Conservation (phyloP, 2,329 filamentous ascomycete species). For the Aspergillus caelatus region DNA sequence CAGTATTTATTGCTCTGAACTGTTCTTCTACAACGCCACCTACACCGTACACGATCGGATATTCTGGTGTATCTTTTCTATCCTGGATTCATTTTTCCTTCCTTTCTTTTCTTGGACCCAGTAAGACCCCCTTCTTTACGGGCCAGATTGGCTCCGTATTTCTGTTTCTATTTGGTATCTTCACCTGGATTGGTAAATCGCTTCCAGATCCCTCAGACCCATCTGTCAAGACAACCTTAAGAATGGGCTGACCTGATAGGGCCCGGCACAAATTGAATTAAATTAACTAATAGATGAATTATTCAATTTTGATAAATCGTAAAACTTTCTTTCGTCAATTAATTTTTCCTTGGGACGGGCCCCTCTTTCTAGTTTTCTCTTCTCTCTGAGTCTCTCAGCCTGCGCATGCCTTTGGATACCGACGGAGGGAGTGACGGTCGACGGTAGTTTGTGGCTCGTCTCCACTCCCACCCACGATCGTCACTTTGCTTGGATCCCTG, state of each 20-base stretch:
- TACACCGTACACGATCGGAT: conserved; percentile 1
- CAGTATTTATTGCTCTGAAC: conserved; percentile 7
- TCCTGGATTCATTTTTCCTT: not conserved
- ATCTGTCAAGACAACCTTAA: conserved; percentile 33
- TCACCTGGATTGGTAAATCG: conserved; percentile 10
- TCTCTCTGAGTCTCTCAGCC: not conserved
- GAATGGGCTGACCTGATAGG: conserved; percentile 13
- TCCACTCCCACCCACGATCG: conserved; percentile 29
- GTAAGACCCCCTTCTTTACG: conserved; percentile 4
- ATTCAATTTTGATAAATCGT: conserved; percentile 1
- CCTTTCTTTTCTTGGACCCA: not conserved
- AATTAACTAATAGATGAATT: conserved; percentile 7
- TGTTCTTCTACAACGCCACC: conserved; percentile 13
- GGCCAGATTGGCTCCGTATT: not conserved
- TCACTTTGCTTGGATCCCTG: conserved; percentile 21
- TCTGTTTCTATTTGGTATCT: not conserved
- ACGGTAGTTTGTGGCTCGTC: conserved; percentile 27
- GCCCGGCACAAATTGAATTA: not conserved
- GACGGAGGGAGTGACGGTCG: conserved; percentile 22
- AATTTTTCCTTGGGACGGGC: conserved; percentile 1
- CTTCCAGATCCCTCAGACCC: conserved; percentile 25
- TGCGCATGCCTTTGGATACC: conserved; percentile 20
- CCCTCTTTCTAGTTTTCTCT: conserved; percentile 15
- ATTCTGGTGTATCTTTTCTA: not conserved
- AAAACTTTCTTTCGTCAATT: not conserved